Evolutionary conservation across 2,329 filamentous ascomycete genomes (phyloP), one percentile per base, ranked within the genome.

Genomic region (Ciborinia camelliae): DNA sequence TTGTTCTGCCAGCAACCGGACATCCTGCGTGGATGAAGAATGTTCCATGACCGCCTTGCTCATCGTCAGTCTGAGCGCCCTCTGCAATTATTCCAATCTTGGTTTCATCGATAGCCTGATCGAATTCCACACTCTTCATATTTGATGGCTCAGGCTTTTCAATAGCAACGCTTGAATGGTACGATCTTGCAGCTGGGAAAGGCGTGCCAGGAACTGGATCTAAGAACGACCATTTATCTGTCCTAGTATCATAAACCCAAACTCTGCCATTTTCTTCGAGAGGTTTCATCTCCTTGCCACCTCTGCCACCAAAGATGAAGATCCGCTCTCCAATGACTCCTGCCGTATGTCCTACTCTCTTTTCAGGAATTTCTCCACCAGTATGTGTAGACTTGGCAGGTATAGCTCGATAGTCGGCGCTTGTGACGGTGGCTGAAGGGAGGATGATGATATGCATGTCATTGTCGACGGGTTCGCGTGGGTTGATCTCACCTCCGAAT

Each of bases 221-320:
- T 23, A 93, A 78, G 66, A 80, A 81, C 5, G 81, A 79, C 92
- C 92, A 96, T 15, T 77, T 78, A 63, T 82, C 78, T n/a, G 79
- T 78, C 65, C 81, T 79, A 0, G 89, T 87, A 74, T 92, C 85
- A 72, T 90, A 93, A 37, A 86, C 80, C 91, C 91, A 96, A 60
- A 96, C 81, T 3, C 86, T 81, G 20, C 92, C 92, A 14, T 80
- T 75, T 72, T 96, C 92, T 61, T 93, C 85, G 14, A 96, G 80
- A 0, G 90, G 86, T 1, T 83, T 79, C 84, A 90, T 88, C 35
- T 85, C 86, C 3, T 81, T 77, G 0, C 89, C 89, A 41, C 89
- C 88, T 52, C 90, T 86, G 12, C 92, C 92, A 55, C 91, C 92
- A 76, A 93, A 96, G 50, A 96, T 69, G 77, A 94, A 94, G 71